Evolutionary conservation across 2,329 filamentous ascomycete species (phyloP), one percentile per base, ranked within the genome.

Genomic region (Ciborinia camelliae): DNA sequence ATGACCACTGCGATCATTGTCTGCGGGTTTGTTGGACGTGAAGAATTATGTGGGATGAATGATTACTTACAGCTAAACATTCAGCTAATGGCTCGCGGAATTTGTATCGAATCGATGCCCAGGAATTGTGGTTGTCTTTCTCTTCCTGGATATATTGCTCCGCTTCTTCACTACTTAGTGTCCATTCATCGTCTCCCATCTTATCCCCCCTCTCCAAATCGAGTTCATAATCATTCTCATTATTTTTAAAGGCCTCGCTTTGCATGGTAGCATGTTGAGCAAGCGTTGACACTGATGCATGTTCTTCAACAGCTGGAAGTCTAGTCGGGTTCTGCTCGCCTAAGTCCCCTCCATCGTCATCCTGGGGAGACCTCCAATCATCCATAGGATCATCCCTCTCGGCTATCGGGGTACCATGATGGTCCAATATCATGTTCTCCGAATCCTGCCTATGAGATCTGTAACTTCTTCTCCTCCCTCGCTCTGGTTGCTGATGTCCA

Each of bases 51-150:
- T 7, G 23, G 5, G 18, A 26, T 28, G 2, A 18, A 43, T 26
- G 32, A 54, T 57, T 65, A 54, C 61, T 65, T 65, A 69, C 67
- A n/a, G 77, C 81, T 10, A 84, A 76, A 4, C 80, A 78, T 68
- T 84, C 82, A 1, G 81, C 81, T 3, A 83, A 74, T 28, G 80
- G 79, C 70, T 84, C 81, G 8, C 81, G 79, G 69, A 81, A 79
- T 43, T 80, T 77, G 0, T 81, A 80, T 20, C 82, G 78, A 30
- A 83, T 75, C 26, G 79, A 73, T 48, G 79, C 76, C 81, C 81
- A 78, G 12, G 30, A 23, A 39, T 63, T 63, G 39, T 45, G 41
- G 15, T 61, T 64, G 6, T 53, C 55, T 39, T 23, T 41, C 30
- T 60, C 55, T 35, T 64, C 57, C 20, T 20, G 70, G 6, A 23